These are phyloP conservation scores for Fennellomyces sp. DNA, from an alignment of 371 early-diverging fungal species.

Conservation along the genomic window DNA sequence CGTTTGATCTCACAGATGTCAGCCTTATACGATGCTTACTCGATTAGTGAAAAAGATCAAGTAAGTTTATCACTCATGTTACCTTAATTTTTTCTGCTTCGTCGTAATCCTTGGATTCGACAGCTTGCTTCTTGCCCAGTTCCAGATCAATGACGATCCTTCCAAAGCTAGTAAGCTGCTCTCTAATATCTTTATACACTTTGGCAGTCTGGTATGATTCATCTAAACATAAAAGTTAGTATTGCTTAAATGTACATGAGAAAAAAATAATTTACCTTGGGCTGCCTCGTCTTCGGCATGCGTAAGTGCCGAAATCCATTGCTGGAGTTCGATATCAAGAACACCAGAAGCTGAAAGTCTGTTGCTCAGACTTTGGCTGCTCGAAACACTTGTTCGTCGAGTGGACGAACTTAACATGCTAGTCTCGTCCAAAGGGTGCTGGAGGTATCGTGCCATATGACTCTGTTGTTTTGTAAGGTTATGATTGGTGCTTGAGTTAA, in stretches of 20 bases:
- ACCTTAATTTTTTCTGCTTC: constrained; percentile 72
- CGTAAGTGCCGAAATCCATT: constrained; percentile 37
- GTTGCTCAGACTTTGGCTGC: constrained; percentile 33
- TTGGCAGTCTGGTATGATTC: constrained; percentile 52
- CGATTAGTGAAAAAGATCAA: background rate
- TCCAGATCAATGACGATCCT: constrained; percentile 65
- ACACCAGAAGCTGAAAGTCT: constrained; percentile 25
- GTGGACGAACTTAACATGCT: constrained; percentile 49
- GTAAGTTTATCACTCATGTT: background rate
- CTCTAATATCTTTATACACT: constrained; percentile 44
- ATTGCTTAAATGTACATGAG: background rate
- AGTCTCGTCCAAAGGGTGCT: constrained; percentile 31
- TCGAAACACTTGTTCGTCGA: constrained; percentile 47
- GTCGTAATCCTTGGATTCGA: constrained; percentile 75
- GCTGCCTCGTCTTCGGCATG: constrained; percentile 44
- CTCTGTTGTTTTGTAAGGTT: constrained; percentile 17
- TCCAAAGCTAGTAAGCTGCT: constrained; percentile 35
- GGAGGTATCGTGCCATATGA: constrained; percentile 25
- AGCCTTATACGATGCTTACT: constrained; percentile 2
- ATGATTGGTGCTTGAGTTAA: background rate
- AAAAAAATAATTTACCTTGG: constrained; percentile 31
- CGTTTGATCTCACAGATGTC: constrained; percentile 24
- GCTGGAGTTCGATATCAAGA: constrained; percentile 43
- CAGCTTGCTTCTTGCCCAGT: constrained; percentile 61
- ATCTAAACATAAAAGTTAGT: background rate